Base-by-base conservation (phyloP, 177 flowering plant genomes). In the Vitis hybrid region DNA sequence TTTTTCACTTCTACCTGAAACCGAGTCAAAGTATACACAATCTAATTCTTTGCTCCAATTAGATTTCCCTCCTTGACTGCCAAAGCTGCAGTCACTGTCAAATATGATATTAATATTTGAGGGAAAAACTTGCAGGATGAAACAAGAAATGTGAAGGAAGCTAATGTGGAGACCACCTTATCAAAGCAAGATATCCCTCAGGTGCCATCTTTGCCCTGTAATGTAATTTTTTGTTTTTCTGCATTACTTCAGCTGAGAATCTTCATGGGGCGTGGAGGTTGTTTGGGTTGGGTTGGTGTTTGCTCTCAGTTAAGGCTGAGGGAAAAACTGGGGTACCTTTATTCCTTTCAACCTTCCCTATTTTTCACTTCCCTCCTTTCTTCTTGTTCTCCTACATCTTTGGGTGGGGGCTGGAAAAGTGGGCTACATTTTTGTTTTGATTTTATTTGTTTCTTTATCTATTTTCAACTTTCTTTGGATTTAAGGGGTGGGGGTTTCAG, bases 111-210 rank as follows among this genome's bases (percentile, higher is more conserved):
- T 68, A 45, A 67, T 9, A 1, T 51, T 62, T 8, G 61, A 49
- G 51, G 26, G 58, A 17, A 17, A 19, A 71, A 17, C 62, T 77
- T 79, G 82, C 79, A 88, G 86, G 86, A 71, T 55, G 80, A 77
- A 73, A 26, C 64, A 13, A 68, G 68, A 72, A 67, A 64, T 17
- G 2, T n/a, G 15, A 70, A 71, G 74, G 85, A 83, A 78, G 73
- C 50, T 68, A 75, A 72, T 32, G 49, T 51, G 55, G 80, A 82
- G 8, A 30, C 52, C 26, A 62, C 65, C 70, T 50, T 59, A 62
- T 75, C 72, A 59, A 88, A 75, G 72, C 79, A 64, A 60, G 79
- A 83, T 77, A 65, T 80, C 11, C 81, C 82, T 21, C 83, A 88
- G 96, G 97, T 92, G 45, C 56, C 39, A 39, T 10, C 67, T 19